Evolutionary conservation across 1,284 basidiomycete genomes (phyloP).

Genomic region (Melanopsichium pennsylvanicum): DNA sequence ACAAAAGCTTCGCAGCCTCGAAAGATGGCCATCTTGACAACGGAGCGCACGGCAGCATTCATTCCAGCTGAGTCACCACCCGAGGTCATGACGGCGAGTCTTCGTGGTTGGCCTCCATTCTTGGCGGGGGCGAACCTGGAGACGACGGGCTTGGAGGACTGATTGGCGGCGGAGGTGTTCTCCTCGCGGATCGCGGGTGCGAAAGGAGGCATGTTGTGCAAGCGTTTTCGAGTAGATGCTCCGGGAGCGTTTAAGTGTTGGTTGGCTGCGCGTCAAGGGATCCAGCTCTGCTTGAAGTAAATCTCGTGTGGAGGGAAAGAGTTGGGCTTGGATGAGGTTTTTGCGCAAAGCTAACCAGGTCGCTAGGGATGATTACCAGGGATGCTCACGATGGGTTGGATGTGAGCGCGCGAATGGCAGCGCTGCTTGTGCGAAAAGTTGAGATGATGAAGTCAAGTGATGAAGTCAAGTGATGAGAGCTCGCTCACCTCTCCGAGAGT

Average conservation of each 20-base stretch:
- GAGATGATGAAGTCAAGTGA: no score
- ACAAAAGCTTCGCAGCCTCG: slow-evolving; percentile 72
- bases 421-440: no score
- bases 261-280: neutral
- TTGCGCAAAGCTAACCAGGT: neutral
- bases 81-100: slow-evolving; percentile 86
- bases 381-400: no score
- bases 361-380: no score
- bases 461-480: no score
- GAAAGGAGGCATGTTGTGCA: slow-evolving; percentile 41
- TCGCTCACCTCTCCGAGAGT: no score
- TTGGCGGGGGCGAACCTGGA: slow-evolving; percentile 23
- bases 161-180: slow-evolving; percentile 15
- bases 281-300: neutral
- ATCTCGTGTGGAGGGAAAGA: neutral
- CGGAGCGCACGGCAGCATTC: slow-evolving; percentile 62
- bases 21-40: slow-evolving; percentile 65
- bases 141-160: slow-evolving; percentile 13
- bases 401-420: no score
- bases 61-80: slow-evolving; percentile 91
- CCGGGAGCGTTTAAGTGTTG: neutral
- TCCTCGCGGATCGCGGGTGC: slow-evolving; percentile 36
- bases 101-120: slow-evolving; percentile 38
- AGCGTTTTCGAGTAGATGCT: no score
- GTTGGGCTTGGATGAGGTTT: neutral